Evolutionary conservation across 257 asterid species (phyloP).

Genomic region (Vinca minor): DNA sequence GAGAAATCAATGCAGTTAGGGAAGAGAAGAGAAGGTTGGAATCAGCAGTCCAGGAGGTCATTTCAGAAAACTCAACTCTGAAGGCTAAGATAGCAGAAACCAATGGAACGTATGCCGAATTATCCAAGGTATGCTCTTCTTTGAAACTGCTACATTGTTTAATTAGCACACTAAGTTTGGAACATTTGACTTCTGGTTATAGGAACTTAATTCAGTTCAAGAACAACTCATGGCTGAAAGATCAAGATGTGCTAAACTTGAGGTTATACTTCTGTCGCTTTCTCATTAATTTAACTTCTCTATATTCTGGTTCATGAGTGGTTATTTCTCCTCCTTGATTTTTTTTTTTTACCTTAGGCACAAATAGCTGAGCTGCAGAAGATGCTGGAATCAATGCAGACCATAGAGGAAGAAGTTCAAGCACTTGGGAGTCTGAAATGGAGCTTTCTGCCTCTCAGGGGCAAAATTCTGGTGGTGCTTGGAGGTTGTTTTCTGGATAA

Average conservation of each 20-base stretch:
- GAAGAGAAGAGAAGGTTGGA: conserved; percentile 58
- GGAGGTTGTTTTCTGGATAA: conserved; percentile 82
- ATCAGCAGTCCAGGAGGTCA: conserved; percentile 40
- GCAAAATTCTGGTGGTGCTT: conserved; percentile 71
- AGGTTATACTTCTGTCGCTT: conserved; percentile 34
- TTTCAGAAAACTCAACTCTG: conserved; percentile 45
- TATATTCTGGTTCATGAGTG: not conserved
- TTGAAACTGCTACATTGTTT: not conserved
- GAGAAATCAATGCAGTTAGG: conserved; percentile 38
- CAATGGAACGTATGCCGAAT: conserved; percentile 46
- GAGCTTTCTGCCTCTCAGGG: conserved; percentile 50
- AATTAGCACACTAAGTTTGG: not conserved
- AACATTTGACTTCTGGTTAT: conserved; percentile 20
- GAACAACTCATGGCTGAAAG: conserved; percentile 76
- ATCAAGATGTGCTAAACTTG: conserved; percentile 94
- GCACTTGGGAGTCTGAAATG: conserved; percentile 62
- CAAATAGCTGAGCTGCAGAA: conserved; percentile 76
- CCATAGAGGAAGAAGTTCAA: conserved; percentile 68
- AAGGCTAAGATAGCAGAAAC: conserved; percentile 62
- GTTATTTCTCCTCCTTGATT: not conserved
- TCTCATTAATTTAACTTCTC: not conserved
- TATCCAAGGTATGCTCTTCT: conserved; percentile 56
- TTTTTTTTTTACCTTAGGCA: conserved; percentile 48
- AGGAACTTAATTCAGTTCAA: conserved; percentile 87
- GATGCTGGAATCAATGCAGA: conserved; percentile 68